Base-by-base conservation (phyloP, 2,329 filamentous ascomycete genomes). In the Diaporthe ampelina region DNA sequence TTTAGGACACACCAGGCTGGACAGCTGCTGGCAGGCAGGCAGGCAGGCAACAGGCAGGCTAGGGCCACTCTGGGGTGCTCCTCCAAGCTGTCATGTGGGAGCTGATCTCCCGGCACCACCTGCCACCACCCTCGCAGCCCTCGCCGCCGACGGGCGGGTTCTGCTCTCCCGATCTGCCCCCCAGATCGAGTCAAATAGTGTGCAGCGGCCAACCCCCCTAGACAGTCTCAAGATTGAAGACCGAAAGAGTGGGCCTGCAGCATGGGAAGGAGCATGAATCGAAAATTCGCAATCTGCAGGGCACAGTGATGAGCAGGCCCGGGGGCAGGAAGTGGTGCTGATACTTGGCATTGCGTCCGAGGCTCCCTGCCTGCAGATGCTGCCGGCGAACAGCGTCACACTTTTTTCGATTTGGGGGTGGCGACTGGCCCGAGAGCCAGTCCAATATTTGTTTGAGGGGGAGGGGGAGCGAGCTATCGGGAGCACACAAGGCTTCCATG, bases 261-360 rank as follows among this genome's bases (percentile, higher is more conserved):
- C 6, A 45, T 68, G 63, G 48, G 11, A 54, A 15, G 48, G 48
- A 54, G 48, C 63, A 68, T 68, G 63, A 68, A 68, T 52, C 37
- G 45, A 26, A 43, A 43, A 54, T 54, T 68, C 32, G 63, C 63
- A 68, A 35, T n/a, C 63, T 68, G 63, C 63, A 68, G 45, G 48
- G 48, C 63, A 40, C 45, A 11, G 45, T 24, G 45, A n/a, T 40
- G 37, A 40, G 37, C 37, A 40, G 37, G 37, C 13, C 37, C 37
- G 19, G 37, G 37, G 37, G 37, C 40, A 43, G 40, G 40, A 43
- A 40, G 63, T 29, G 63, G 48, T 54, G 63, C 63, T 68, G 63
- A 68, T 68, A 54, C 63, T 68, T 68, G 63, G 63, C 63, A 68
- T 21, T 54, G 63, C 32, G 45, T 68, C 63, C 63, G 63, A 68